Base-by-base conservation (phyloP, 2,329 filamentous ascomycete genomes). In the Fusarium heterosporum region DNA sequence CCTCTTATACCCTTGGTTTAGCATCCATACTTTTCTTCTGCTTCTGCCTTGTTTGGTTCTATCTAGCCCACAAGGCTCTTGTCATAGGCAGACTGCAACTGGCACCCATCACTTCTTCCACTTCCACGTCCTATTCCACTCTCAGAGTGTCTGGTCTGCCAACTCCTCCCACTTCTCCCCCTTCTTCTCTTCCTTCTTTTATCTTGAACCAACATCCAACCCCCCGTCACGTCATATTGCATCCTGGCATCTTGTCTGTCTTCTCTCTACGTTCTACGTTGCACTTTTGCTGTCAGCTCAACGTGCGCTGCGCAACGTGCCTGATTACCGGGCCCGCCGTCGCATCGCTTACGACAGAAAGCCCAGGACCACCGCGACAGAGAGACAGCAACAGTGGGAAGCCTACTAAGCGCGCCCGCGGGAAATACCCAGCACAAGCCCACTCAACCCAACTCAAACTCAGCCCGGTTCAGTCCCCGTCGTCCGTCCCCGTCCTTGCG, bases 331-430 rank as follows among this genome's bases (percentile, higher is more conserved):
- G 64, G 55, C 52, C 64, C 60, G 65, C 65, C 60, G 60, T 61
- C 64, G 51, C 60, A 64, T 66, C 49, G 51, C 34, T 52, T n/a
- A n/a, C 34, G 16, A 51, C 36, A 43, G 30, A 51, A 40, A 43
- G 30, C 46, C 58, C 42, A 57, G 61, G n/a, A 22, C 45, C 40
- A 55, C 48, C 40, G 46, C 55, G 45, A 48, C 51, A 55, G 53
- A 64, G 38, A 43, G 19, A 61, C 22, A 59, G 46, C 38, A 26
- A 32, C 29, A 61, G 34, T 46, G 34, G 29, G 28, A 62, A 66
- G 47, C 63, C 22, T 10, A 47, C 48, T 71, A 72, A 71, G 69
- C 70, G 68, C 70, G 66, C 56, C 63, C 66, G 66, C 62, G 60
- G 70, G 65, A 72, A 67, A 69, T 64, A 61, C 55, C 62, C 65